Evolutionary conservation across 1,139 yeast species (phyloP).

Genomic region (Ogataea hybrid): DNA sequence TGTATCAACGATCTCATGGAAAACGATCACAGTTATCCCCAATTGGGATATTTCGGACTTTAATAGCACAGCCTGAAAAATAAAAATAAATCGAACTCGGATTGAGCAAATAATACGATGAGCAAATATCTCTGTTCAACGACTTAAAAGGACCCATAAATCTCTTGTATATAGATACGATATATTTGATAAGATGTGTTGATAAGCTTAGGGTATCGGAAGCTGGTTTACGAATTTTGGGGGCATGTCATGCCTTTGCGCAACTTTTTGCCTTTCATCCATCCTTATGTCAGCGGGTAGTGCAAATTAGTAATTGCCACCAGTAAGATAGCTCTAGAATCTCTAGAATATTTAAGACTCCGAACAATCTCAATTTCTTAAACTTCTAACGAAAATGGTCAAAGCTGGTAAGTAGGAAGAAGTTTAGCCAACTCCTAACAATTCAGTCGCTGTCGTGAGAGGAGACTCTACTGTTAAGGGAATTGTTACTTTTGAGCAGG

Average conservation of each 20-base stretch:
- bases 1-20: neutral
- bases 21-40: neutral
- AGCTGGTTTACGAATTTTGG: neutral
- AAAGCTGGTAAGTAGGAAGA: conserved; percentile 10
- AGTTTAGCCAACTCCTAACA: conserved; percentile 1
- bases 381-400: conserved; percentile 4
- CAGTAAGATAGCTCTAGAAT: conserved; percentile 6
- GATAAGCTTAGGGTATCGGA: too few species aligned
- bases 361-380: conserved; percentile 1
- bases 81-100: neutral
- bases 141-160: neutral
- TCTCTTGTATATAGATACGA: neutral
- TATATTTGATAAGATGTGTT: too few species aligned
- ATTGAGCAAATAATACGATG: neutral
- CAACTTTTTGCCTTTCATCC: neutral
- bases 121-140: neutral
- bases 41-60: conserved; percentile 8
- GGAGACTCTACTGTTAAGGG: conserved; percentile 93
- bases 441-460: conserved; percentile 86
- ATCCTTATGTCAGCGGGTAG: conserved; percentile 2
- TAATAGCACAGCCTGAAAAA: conserved; percentile 6
- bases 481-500: conserved; percentile 81
- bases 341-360: conserved; percentile 3
- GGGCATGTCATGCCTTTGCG: neutral
- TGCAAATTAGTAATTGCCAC: conserved; percentile 6